phyloP scores from a whole-genome alignment of 148 eudicot species.

The Camellia lanceoleosa region DNA sequence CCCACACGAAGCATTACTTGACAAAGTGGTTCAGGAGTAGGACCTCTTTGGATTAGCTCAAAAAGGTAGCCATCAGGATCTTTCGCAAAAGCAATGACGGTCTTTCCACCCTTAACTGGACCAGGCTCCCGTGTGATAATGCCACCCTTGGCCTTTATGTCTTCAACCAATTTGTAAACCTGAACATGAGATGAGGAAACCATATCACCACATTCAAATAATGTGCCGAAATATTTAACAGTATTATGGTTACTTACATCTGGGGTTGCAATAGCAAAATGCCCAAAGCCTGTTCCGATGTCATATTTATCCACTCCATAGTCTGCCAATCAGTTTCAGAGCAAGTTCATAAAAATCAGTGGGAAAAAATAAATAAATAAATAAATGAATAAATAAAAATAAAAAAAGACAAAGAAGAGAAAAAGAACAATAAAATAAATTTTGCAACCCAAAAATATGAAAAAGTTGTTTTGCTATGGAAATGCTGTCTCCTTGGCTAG shows the following conservation, averaged over 20 bases:
- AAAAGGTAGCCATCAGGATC: constrained; percentile 95
- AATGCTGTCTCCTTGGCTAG: neutral
- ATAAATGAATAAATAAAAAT: too few relatives aligned
- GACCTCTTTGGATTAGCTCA: constrained; percentile 72
- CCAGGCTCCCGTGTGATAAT: constrained; percentile 82
- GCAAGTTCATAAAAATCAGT: neutral
- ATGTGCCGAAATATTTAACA: neutral
- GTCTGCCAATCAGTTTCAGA: constrained; percentile 41
- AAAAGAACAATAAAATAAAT: neutral
- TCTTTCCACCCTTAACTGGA: constrained; percentile 85
- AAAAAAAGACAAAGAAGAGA: neutral
- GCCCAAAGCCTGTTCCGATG: constrained; percentile 95
- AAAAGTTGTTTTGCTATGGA: neutral
- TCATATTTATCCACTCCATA: constrained; percentile 93
- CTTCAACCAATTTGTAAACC: constrained; percentile 89
- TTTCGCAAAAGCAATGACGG: constrained; percentile 83
- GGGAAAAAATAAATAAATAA: too few relatives aligned
- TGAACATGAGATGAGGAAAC: constrained; percentile 18
- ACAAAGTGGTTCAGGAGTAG: constrained; percentile 93
- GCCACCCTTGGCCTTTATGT: constrained; percentile 73
- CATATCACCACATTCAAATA: neutral
- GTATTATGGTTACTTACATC: constrained; percentile 59
- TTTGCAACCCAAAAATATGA: neutral
- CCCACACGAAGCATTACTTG: constrained; percentile 99
- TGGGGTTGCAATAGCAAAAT: constrained; percentile 85